Percentiles rank a stretch among this genome's conserved stretches.
phyloP scores from a whole-genome alignment of 495 filamentous ascomycete genomes.

The Trichoderma asperelloides region DNA sequence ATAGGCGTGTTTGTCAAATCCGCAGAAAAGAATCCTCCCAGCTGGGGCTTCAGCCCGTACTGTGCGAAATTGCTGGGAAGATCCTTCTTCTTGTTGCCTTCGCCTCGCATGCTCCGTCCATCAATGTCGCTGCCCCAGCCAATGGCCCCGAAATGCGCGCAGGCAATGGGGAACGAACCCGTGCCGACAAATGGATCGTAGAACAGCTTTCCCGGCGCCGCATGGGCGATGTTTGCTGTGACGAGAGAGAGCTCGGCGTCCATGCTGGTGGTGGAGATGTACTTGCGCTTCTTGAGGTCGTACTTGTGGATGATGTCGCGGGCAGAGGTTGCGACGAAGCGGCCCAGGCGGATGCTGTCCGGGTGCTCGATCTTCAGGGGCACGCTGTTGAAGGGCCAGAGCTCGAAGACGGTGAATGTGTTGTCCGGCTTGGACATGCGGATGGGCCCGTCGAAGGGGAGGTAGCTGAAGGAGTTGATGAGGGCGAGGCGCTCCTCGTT shows the following conservation, averaged over 20 bases:
- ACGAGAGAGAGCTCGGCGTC: slow-evolving; percentile 87
- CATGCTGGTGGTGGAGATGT: slow-evolving; percentile 95
- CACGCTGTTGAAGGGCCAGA: slow-evolving; percentile 51
- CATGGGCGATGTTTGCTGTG: slow-evolving; percentile 82
- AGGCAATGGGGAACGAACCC: slow-evolving; percentile 79
- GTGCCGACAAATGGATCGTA: slow-evolving; percentile 96
- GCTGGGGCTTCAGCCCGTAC: slow-evolving; percentile 56
- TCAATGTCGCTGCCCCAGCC: slow-evolving; percentile 88
- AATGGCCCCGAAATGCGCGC: slow-evolving; percentile 78
- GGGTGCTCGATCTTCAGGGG: slow-evolving; percentile 39
- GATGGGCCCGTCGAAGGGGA: slow-evolving; percentile 70
- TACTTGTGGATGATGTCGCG: slow-evolving; percentile 63
- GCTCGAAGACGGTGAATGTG: slow-evolving; percentile 70
- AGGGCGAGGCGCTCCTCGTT: slow-evolving; percentile 50
- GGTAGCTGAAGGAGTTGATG: slow-evolving; percentile 73
- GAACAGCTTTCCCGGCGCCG: slow-evolving; percentile 70
- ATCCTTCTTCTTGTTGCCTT: slow-evolving; percentile 40
- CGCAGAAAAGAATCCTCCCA: slow-evolving; percentile 70
- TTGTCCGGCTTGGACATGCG: slow-evolving; percentile 60
- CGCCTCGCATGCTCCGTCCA: slow-evolving; percentile 71
- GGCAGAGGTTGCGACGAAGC: slow-evolving; percentile 53
- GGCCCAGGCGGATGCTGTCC: slow-evolving; percentile 58
- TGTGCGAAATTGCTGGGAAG: slow-evolving; percentile 73
- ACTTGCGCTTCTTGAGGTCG: slow-evolving; percentile 82
- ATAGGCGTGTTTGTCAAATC: slow-evolving; percentile 88